Evolutionary conservation across 2,329 filamentous ascomycete species (phyloP).

Genomic region (Diaporthe nobilis): DNA sequence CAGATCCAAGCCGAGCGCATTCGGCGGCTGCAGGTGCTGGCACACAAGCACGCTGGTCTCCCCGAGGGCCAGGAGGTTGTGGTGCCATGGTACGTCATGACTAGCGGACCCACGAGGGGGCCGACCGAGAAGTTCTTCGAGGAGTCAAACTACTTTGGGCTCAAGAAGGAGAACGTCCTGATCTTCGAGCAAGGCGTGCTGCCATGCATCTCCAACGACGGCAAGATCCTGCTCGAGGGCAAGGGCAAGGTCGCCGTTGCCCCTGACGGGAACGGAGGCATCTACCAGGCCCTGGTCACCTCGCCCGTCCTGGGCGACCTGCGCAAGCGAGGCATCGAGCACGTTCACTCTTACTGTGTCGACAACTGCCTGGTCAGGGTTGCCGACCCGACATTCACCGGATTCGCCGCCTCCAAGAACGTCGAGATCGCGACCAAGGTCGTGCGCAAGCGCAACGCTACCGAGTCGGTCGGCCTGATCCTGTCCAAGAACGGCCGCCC

Average conservation of each 20-base stretch:
- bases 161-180: constrained; percentile 86
- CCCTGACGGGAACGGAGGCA: constrained; percentile 95
- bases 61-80: constrained; percentile 66
- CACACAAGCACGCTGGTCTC: constrained; percentile 75
- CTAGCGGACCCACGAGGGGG: constrained; percentile 90
- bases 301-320: constrained; percentile 89
- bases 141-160: constrained; percentile 90
- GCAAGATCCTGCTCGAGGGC: constrained; percentile 94
- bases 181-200: constrained; percentile 98
- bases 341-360: constrained; percentile 98
- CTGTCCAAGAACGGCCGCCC: constrained; percentile 95
- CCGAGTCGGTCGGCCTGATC: constrained; percentile 95
- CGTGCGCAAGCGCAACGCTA: constrained; percentile 97
- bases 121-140: constrained; percentile 96
- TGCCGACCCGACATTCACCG: constrained; percentile 96
- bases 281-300: constrained; percentile 91
- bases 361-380: constrained; percentile 99
- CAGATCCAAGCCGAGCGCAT: constrained; percentile 98
- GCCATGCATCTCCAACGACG: constrained; percentile 96
- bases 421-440: constrained; percentile 99
- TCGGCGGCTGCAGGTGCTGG: constrained; percentile 85
- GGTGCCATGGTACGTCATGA: constrained; percentile 99
- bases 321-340: constrained; percentile 88
- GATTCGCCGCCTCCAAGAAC: constrained; percentile 88
- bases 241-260: constrained; percentile 94